A percentile compares a stretch with the other conserved stretches of the same genome.
Evolutionary conservation across 805 yeast genomes (phyloP).

Genomic region (Kodamaea nitidulidarum): DNA sequence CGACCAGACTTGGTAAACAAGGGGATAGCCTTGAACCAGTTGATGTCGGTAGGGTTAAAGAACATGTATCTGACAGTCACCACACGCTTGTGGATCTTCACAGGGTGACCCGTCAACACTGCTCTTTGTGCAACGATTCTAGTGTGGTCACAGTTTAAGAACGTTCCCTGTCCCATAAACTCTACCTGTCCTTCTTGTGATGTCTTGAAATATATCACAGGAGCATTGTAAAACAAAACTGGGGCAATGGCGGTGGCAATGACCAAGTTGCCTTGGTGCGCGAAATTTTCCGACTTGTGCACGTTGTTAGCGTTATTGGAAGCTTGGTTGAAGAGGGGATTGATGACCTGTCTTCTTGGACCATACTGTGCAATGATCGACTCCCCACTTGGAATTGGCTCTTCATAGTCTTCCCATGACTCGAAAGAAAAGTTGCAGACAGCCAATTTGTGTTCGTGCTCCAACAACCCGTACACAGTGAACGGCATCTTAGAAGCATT

Average conservation of each 20-base stretch:
- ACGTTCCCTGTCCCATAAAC: constrained; percentile 86
- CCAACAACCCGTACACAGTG: constrained; percentile 67
- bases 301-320: constrained; percentile 79
- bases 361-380: constrained; percentile 87
- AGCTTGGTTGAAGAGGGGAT: constrained; percentile 79
- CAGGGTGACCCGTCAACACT: constrained; percentile 88
- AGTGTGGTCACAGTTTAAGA: constrained; percentile 78
- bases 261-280: constrained; percentile 65
- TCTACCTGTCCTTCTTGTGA: constrained; percentile 49
- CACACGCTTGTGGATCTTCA: constrained; percentile 88
- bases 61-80: constrained; percentile 97
- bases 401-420: constrained; percentile 86
- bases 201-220: constrained; percentile 76
- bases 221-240: constrained; percentile 75
- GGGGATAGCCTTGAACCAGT: constrained; percentile 87
- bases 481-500: constrained; percentile 48
- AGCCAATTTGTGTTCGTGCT: constrained; percentile 83
- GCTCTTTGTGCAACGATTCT: constrained; percentile 85
- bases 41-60: constrained; percentile 85
- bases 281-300: constrained; percentile 77
- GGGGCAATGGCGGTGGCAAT: constrained; percentile 90
- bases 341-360: constrained; percentile 76
- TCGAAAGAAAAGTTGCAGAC: constrained; percentile 77
- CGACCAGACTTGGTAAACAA: constrained; percentile 90
- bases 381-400: constrained; percentile 82